Conservation (phyloP, 441 rosid genomes). For the Populus trichocarpa region DNA sequence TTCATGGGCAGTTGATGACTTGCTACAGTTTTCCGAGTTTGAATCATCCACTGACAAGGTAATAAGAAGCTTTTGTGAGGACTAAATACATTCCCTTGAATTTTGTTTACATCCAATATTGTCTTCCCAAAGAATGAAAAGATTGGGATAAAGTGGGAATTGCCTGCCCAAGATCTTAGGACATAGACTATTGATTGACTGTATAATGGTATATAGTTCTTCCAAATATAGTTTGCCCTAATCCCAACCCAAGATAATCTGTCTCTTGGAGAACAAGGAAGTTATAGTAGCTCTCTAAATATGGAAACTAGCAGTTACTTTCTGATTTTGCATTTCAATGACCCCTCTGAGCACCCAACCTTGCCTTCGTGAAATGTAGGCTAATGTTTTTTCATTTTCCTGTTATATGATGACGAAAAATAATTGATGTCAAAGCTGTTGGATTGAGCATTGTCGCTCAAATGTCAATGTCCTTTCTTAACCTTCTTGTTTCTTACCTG, state of each 20-base stretch:
- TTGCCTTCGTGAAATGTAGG: background rate
- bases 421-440: background rate
- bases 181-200: background rate
- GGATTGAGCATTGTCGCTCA: background rate
- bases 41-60: conserved; percentile 72
- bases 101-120: background rate
- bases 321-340: background rate
- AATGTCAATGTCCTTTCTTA: background rate
- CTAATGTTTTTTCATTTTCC: background rate
- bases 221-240: background rate
- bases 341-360: background rate
- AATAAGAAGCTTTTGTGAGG: background rate
- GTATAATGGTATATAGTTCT: background rate
- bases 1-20: conserved; percentile 74
- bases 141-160: background rate
- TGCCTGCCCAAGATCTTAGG: background rate
- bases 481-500: background rate
- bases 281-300: background rate
- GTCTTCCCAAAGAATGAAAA: background rate
- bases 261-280: background rate
- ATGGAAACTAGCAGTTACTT: background rate
- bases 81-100: background rate
- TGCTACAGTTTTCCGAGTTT: conserved; percentile 62
- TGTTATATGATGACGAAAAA: background rate
- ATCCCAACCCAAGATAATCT: background rate